Evolutionary conservation across 805 yeast species (phyloP).

Genomic region (Metschnikowia shivogae): DNA sequence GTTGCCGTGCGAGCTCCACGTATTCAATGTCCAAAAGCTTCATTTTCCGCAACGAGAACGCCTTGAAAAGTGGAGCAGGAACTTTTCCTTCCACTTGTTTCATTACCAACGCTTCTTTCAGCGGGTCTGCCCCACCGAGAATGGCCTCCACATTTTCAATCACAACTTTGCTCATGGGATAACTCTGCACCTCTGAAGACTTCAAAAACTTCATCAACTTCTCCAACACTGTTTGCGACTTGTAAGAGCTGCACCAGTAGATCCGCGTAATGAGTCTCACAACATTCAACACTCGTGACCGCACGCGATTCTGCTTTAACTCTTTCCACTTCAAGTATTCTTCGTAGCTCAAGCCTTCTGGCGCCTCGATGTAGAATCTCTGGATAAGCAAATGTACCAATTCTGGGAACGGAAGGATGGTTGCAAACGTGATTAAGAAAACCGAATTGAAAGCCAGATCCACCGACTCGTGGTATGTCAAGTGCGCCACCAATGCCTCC

Average conservation of each 20-base stretch:
- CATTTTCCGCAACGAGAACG: conserved; percentile 32
- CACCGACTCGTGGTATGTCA: conserved; percentile 66
- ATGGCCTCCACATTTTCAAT: conserved; percentile 22
- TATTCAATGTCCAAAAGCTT: conserved; percentile 68
- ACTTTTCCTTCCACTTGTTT: conserved; percentile 21
- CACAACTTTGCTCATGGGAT: conserved; percentile 28
- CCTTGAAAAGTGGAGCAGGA: conserved; percentile 40
- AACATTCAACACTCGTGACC: conserved; percentile 59
- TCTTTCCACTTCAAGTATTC: conserved; percentile 77
- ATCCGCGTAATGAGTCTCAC: conserved; percentile 63
- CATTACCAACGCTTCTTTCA: neutral
- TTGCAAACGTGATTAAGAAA: conserved; percentile 69
- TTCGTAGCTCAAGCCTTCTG: conserved; percentile 81
- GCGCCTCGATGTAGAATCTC: conserved; percentile 71
- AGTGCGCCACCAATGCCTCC: conserved; percentile 71
- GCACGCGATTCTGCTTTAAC: conserved; percentile 63
- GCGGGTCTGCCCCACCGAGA: conserved; percentile 25
- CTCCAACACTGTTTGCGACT: conserved; percentile 39
- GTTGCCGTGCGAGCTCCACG: conserved; percentile 74
- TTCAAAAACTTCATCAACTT: conserved; percentile 32
- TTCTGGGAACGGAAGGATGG: conserved; percentile 65
- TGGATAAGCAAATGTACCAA: conserved; percentile 56
- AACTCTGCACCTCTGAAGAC: conserved; percentile 21
- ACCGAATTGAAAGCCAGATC: conserved; percentile 65
- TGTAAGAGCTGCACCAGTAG: conserved; percentile 66